Conservation (phyloP, 441 rosid genomes). For the Populus hybrid region DNA sequence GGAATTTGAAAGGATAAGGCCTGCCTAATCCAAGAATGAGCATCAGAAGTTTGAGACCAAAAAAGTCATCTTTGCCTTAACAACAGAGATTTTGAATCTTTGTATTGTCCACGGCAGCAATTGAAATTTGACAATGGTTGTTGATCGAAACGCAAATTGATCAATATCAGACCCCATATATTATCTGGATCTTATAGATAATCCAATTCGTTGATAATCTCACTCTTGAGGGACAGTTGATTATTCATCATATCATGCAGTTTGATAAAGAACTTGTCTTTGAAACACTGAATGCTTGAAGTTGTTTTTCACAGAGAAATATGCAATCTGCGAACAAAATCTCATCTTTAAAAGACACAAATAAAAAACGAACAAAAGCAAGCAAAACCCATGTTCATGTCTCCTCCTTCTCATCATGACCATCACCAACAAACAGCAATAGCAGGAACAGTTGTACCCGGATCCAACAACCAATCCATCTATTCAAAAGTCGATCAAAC, state of each 20-base stretch:
- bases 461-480: conserved; percentile 11
- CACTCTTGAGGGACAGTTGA: neutral
- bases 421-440: neutral
- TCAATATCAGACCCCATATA: neutral
- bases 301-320: neutral
- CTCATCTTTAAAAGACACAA: neutral
- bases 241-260: neutral
- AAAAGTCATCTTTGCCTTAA: neutral
- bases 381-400: neutral
- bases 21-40: neutral
- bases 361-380: neutral
- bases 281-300: neutral
- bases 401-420: neutral
- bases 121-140: neutral
- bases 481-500: neutral
- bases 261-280: neutral
- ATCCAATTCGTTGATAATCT: neutral
- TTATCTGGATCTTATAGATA: neutral
- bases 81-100: neutral
- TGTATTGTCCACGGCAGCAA: neutral
- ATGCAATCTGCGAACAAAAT: neutral
- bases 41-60: neutral
- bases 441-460: neutral
- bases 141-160: neutral
- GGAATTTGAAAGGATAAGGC: neutral